phyloP scores from a whole-genome alignment of 805 yeast genomes.

The Kluyveromyces nonfermentans region DNA sequence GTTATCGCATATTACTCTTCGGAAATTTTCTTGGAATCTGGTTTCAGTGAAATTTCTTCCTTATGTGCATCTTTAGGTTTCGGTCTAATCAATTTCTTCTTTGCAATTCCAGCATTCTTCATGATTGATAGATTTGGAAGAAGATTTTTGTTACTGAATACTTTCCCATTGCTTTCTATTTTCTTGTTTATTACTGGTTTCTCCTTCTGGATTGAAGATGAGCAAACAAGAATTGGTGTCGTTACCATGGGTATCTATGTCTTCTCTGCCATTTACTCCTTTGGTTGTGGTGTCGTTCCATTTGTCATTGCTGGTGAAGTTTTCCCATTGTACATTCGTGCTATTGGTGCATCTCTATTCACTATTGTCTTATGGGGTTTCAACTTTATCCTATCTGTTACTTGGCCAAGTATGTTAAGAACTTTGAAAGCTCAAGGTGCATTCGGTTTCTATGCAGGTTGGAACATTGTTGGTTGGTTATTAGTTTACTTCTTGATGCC shows the following conservation, averaged over 20 bases:
- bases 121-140: conserved; percentile 75
- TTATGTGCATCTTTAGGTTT: conserved; percentile 80
- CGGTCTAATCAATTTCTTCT: conserved; percentile 70
- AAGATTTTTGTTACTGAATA: conserved; percentile 44
- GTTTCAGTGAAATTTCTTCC: conserved; percentile 52
- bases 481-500: conserved; percentile 63
- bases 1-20: conserved; percentile 83
- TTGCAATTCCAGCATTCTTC: conserved; percentile 75
- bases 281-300: conserved; percentile 87
- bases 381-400: conserved; percentile 58
- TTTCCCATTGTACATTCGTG: conserved; percentile 69
- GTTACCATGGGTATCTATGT: conserved; percentile 67
- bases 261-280: conserved; percentile 63
- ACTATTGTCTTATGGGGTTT: conserved; percentile 70
- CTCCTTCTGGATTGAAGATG: conserved; percentile 57
- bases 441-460: conserved; percentile 80
- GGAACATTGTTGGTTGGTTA: conserved; percentile 66
- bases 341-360: conserved; percentile 71
- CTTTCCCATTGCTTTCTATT: conserved; percentile 57
- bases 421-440: conserved; percentile 77
- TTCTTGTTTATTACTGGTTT: conserved; percentile 56
- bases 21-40: conserved; percentile 60
- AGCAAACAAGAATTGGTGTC: conserved; percentile 51
- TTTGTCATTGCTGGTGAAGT: conserved; percentile 84
- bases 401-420: conserved; percentile 66